Evolutionary conservation across 2,329 filamentous ascomycete genomes (phyloP).

Genomic region (Colletotrichum sp.): DNA sequence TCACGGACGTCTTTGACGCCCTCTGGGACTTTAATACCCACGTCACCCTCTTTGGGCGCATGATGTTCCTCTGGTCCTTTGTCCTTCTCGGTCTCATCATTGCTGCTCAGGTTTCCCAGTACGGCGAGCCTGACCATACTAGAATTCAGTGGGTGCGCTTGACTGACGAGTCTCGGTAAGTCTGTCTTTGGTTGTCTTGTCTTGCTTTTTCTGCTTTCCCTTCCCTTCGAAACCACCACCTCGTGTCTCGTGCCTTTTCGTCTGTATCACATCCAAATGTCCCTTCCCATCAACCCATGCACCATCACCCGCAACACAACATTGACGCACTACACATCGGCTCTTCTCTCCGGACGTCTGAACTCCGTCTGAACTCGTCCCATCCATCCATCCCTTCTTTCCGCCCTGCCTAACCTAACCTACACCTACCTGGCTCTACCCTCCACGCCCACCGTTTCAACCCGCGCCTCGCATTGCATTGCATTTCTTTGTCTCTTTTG

Average conservation of each 20-base stretch:
- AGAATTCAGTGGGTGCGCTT: conserved; percentile 24
- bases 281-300: background rate
- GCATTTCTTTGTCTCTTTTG: conserved; percentile 1
- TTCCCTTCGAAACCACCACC: background rate
- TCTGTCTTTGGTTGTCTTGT: background rate
- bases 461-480: conserved; percentile 1
- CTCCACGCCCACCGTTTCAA: conserved; percentile 9
- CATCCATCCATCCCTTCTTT: background rate
- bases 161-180: conserved; percentile 23
- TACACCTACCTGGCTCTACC: background rate
- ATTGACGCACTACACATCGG: background rate
- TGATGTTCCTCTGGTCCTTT: conserved; percentile 24
- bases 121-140: conserved; percentile 6
- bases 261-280: background rate
- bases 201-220: background rate
- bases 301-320: background rate
- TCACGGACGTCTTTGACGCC: background rate
- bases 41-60: conserved; percentile 21
- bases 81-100: conserved; percentile 24
- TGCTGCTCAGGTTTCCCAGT: conserved; percentile 24
- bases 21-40: conserved; percentile 20
- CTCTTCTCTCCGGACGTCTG: background rate
- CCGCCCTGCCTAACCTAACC: background rate
- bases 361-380: conserved; percentile 10
- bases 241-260: background rate